Evolutionary conservation across 495 filamentous ascomycete genomes (phyloP).

Genomic region (Aspergillus panamensis): DNA sequence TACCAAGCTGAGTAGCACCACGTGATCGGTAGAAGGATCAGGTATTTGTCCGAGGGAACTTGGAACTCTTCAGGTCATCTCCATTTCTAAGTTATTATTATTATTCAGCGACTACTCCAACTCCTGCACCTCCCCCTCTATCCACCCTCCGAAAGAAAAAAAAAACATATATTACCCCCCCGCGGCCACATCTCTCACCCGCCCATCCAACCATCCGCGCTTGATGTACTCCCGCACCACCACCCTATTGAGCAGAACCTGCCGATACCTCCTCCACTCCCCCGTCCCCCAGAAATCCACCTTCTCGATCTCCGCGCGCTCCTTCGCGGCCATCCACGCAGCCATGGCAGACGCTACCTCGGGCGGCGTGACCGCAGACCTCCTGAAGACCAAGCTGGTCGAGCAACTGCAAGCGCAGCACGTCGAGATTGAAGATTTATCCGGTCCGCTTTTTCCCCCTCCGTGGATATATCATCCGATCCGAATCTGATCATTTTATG

Average conservation of each 20-base stretch:
- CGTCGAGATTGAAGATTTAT: conserved; percentile 91
- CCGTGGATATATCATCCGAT: neutral
- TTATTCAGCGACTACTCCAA: too few species aligned
- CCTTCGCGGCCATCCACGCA: conserved; percentile 38
- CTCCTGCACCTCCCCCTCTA: too few species aligned
- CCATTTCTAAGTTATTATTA: too few species aligned
- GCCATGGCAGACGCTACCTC: conserved; percentile 53
- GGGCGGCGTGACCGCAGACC: conserved; percentile 61
- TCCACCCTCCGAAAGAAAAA: too few species aligned
- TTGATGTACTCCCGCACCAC: conserved; percentile 46
- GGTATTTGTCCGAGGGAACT: too few species aligned
- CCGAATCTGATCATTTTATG: neutral
- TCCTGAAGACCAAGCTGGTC: conserved; percentile 63
- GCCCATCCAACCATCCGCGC: conserved; percentile 7
- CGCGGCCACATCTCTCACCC: neutral
- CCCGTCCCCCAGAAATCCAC: conserved; percentile 28
- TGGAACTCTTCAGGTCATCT: too few species aligned
- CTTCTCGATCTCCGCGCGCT: conserved; percentile 40
- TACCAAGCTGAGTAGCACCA: too few species aligned
- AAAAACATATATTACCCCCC: too few species aligned
- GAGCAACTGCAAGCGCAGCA: conserved; percentile 73
- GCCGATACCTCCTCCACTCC: conserved; percentile 40
- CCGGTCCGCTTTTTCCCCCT: conserved; percentile 51
- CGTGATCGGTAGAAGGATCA: too few species aligned
- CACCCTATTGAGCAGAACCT: conserved; percentile 44